A percentile compares a stretch with the other conserved stretches of the same genome.
Conservation (phyloP, 352 stramenopile species). For the Pythium vanterpoolii region DNA sequence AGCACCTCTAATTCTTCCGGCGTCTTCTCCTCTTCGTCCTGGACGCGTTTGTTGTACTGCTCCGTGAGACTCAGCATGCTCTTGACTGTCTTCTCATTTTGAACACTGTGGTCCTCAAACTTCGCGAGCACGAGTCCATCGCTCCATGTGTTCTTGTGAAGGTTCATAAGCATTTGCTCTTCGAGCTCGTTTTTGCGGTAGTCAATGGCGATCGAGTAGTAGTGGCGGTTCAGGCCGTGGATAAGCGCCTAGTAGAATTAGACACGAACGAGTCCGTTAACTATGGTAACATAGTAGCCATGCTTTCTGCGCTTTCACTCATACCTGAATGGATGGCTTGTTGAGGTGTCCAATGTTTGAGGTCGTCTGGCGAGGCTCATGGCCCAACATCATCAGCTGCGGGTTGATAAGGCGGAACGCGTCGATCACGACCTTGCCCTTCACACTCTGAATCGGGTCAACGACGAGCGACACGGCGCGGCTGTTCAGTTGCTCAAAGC, state of each 20-base stretch:
- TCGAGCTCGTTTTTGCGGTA: slow-evolving; percentile 99
- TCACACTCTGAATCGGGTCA: slow-evolving; percentile 99
- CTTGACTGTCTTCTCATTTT: slow-evolving; percentile 93
- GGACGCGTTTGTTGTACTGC: slow-evolving; percentile 95
- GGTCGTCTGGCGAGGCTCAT: slow-evolving; percentile 98
- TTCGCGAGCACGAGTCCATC: slow-evolving; percentile 91
- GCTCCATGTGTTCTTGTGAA: slow-evolving; percentile 98
- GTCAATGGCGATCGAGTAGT: slow-evolving; percentile 97
- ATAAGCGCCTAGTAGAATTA: slow-evolving; percentile 87
- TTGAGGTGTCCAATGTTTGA: slow-evolving; percentile 99
- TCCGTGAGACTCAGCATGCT: slow-evolving; percentile 94
- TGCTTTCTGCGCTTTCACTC: background rate
- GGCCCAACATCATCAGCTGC: slow-evolving; percentile 98
- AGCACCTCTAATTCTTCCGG: slow-evolving; percentile 95
- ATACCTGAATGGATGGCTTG: slow-evolving; percentile 96
- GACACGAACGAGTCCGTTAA: background rate
- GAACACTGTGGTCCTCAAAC: slow-evolving; percentile 95
- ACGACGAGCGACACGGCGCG: slow-evolving; percentile 98
- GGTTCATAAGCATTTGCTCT: slow-evolving; percentile 99
- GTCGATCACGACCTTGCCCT: slow-evolving; percentile 99
- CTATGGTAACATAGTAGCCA: background rate
- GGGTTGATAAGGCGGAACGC: slow-evolving; percentile 99
- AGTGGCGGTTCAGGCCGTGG: slow-evolving; percentile 98
- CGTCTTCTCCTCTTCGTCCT: slow-evolving; percentile 97
- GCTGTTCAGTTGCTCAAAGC: slow-evolving; percentile 98